Base-by-base conservation (phyloP, 1,284 basidiomycete genomes). In the Thecaphora thlaspeos region DNA sequence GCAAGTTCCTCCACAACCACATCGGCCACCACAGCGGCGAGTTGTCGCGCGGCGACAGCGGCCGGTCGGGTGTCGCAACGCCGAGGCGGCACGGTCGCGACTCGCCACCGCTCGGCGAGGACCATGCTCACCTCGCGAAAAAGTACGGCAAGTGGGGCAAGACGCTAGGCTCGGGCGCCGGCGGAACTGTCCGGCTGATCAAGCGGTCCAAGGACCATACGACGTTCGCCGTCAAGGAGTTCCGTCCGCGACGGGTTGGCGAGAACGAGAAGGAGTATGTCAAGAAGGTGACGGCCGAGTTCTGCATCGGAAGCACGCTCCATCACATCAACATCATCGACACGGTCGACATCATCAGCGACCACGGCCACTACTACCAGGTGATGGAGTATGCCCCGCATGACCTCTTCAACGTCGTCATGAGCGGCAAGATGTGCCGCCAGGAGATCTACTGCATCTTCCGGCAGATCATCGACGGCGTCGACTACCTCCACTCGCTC, bases 81-180 rank as follows among this genome's bases (percentile, higher is more conserved):
- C 64, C 70, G 37, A 56, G 59, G 30, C 42, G 69, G 19, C 71
- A 75, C 52, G 78, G 77, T 52, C 65, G 64, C 17, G 68, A 77
- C 50, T 77, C 73, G 24, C 78, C 79, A 9, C 79, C 79, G 18
- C 69, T 80, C 18, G 79, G 77, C 23, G 77, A 79, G 41, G 75
- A 79, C 41, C 90, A 96, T 55, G 91, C 91, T 4, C 91, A 95
- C 76, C 82, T 99, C 54, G 83, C 89, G 41, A 97, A 98, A 81
- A 97, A 97, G 83, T 99, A 99, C 73, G 95, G 95, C 64, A 98
- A 98, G 79, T 97, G 94, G 90, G 95, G 94, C 47, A 87, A 90
- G 52, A 86, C 94, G 14, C 85, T 99, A 14, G 95, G 95, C 15
- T 90, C 88, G 12, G 95, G 95, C 41, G 95, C 95, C 1, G 95